phyloP scores from a whole-genome alignment of 1,139 yeast genomes.

The Pichia norvegensis region DNA sequence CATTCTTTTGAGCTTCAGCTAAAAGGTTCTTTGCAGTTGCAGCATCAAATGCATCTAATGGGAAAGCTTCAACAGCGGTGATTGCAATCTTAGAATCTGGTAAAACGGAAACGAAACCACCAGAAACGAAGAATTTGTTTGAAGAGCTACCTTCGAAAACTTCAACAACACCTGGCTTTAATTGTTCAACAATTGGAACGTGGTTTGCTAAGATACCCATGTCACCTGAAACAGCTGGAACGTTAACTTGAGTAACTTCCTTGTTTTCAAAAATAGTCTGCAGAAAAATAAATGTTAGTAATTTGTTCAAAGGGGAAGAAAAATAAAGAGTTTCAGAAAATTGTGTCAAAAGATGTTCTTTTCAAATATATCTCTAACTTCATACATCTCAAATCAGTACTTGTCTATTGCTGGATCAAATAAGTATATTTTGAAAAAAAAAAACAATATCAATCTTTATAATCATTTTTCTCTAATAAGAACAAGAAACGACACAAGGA shows the following conservation, averaged over 20 bases:
- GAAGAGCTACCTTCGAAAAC: constrained; percentile 73
- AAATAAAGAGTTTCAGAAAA: no score
- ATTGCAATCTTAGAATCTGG: constrained; percentile 89
- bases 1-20: constrained; percentile 93
- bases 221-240: constrained; percentile 94
- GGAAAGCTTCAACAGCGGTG: constrained; percentile 93
- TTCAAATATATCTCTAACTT: no score
- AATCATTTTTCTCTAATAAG: no score
- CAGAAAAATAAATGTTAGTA: constrained; percentile 13
- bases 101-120: constrained; percentile 95
- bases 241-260: constrained; percentile 78
- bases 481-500: no score
- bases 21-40: constrained; percentile 74
- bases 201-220: constrained; percentile 97
- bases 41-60: constrained; percentile 80
- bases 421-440: no score
- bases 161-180: constrained; percentile 93
- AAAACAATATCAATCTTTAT: no score
- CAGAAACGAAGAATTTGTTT: constrained; percentile 82
- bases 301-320: not conserved
- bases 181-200: constrained; percentile 96
- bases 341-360: not conserved
- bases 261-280: constrained; percentile 35
- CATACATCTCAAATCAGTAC: no score
- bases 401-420: no score